Conservation (phyloP, 768 basidiomycete species). For the Tylopilus subfusipes region DNA sequence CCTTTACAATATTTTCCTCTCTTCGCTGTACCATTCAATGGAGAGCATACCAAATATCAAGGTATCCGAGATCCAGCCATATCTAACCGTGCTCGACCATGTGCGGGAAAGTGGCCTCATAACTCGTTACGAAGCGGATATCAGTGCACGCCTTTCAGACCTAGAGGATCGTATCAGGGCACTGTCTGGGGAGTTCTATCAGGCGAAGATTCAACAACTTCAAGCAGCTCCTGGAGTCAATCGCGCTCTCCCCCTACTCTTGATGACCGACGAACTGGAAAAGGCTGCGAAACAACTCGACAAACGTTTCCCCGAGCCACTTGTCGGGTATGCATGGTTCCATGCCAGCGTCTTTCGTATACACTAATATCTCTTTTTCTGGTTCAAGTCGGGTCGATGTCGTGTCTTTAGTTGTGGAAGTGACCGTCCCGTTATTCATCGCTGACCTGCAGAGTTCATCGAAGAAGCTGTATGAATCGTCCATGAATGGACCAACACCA, state of each 20-base stretch:
- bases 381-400: slow-evolving; percentile 64
- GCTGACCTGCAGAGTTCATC: slow-evolving; percentile 65
- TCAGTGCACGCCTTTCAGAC: slow-evolving; percentile 61
- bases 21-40: slow-evolving; percentile 79
- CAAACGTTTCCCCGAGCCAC: slow-evolving; percentile 80
- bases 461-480: slow-evolving; percentile 75
- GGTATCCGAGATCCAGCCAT: slow-evolving; percentile 62
- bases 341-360: neutral
- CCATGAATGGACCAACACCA: slow-evolving; percentile 82
- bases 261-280: slow-evolving; percentile 88
- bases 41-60: slow-evolving; percentile 74
- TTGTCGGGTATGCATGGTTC: slow-evolving; percentile 59
- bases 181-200: slow-evolving; percentile 60
- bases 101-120: slow-evolving; percentile 68
- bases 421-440: slow-evolving; percentile 61
- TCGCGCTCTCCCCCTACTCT: slow-evolving; percentile 71
- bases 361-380: neutral
- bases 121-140: slow-evolving; percentile 71
- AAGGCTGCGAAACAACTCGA: slow-evolving; percentile 79
- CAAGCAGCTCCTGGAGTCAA: slow-evolving; percentile 73
- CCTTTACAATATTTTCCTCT: slow-evolving; percentile 85
- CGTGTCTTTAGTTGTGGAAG: slow-evolving; percentile 70
- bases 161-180: slow-evolving; percentile 62
- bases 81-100: slow-evolving; percentile 63
- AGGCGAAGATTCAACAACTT: slow-evolving; percentile 58